These are phyloP conservation scores for Xylaria digitata DNA, from an alignment of 2,329 filamentous ascomycete species.

Conservation along the genomic window DNA sequence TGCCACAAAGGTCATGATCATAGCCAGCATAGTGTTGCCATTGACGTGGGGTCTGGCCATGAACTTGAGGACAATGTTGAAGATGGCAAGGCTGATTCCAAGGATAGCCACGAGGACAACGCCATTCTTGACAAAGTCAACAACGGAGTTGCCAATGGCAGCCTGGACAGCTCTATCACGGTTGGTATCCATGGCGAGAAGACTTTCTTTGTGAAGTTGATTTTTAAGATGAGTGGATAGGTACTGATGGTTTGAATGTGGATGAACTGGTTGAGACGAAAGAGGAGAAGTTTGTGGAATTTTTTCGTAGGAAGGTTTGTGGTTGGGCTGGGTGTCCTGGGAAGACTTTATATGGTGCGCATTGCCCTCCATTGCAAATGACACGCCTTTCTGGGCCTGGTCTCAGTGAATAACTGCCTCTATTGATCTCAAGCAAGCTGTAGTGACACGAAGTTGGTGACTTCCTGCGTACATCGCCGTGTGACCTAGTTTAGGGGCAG, in stretches of 20 bases:
- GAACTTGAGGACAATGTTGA: slow-evolving; percentile 2
- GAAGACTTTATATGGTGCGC: slow-evolving; percentile 9
- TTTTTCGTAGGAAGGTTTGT: slow-evolving; percentile 9
- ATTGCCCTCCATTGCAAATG: slow-evolving; percentile 24
- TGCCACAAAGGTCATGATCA: slow-evolving; percentile 10
- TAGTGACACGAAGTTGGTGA: not conserved
- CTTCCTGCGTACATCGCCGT: not conserved
- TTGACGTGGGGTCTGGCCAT: slow-evolving; percentile 1
- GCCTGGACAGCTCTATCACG: slow-evolving; percentile 26
- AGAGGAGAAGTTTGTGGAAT: not conserved
- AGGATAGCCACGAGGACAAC: slow-evolving; percentile 12
- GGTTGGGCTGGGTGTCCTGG: not conserved
- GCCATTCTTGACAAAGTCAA: slow-evolving; percentile 10
- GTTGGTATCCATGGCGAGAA: slow-evolving; percentile 39
- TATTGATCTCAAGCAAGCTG: not conserved
- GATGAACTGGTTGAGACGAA: slow-evolving; percentile 1
- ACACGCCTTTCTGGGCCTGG: not conserved
- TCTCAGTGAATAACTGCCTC: not conserved
- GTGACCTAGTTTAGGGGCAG: not conserved
- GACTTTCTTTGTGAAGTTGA: slow-evolving; percentile 34
- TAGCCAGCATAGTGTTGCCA: not conserved
- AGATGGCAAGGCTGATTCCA: not conserved
- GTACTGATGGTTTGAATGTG: slow-evolving; percentile 4
- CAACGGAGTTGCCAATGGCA: slow-evolving; percentile 19
- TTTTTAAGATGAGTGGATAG: slow-evolving; percentile 18